Evolutionary conservation across 352 stramenopile species (phyloP).

Genomic region (Lagenidium giganteum): DNA sequence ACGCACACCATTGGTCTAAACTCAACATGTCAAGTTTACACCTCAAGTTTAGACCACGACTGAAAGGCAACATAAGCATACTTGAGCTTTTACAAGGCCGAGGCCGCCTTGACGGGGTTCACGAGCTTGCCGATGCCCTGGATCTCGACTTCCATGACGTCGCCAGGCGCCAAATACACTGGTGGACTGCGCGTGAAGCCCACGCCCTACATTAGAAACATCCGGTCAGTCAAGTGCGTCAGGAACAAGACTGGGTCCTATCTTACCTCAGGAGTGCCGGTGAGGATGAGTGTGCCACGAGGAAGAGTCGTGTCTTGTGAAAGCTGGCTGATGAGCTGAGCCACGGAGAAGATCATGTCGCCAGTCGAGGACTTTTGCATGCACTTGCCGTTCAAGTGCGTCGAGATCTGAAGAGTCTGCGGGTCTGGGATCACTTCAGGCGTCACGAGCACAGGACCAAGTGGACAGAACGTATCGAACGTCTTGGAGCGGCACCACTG

Average conservation of each 20-base stretch:
- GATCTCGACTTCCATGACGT: constrained; percentile 90
- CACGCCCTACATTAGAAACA: constrained; percentile 44
- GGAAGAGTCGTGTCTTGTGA: constrained; percentile 86
- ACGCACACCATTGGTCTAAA: too few relatives aligned
- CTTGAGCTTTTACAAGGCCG: constrained; percentile 36
- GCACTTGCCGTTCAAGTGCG: constrained; percentile 73
- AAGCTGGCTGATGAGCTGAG: constrained; percentile 84
- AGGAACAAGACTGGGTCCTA: background rate
- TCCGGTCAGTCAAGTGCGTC: background rate
- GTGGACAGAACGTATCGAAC: constrained; percentile 89
- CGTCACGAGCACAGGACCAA: constrained; percentile 83
- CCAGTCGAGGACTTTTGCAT: constrained; percentile 86
- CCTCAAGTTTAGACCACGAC: too few relatives aligned
- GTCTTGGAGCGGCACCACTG: constrained; percentile 88
- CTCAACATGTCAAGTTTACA: too few relatives aligned
- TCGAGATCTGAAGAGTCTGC: constrained; percentile 71
- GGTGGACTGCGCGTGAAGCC: constrained; percentile 84
- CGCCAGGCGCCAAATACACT: constrained; percentile 79
- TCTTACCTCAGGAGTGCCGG: constrained; percentile 81
- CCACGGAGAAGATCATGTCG: constrained; percentile 91
- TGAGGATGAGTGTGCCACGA: constrained; percentile 87
- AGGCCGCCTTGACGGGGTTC: constrained; percentile 75
- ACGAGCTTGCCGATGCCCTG: constrained; percentile 85
- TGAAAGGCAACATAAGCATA: too few relatives aligned
- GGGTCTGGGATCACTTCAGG: constrained; percentile 68